phyloP scores from a whole-genome alignment of 768 basidiomycete species.

The Psilocybe sp. region DNA sequence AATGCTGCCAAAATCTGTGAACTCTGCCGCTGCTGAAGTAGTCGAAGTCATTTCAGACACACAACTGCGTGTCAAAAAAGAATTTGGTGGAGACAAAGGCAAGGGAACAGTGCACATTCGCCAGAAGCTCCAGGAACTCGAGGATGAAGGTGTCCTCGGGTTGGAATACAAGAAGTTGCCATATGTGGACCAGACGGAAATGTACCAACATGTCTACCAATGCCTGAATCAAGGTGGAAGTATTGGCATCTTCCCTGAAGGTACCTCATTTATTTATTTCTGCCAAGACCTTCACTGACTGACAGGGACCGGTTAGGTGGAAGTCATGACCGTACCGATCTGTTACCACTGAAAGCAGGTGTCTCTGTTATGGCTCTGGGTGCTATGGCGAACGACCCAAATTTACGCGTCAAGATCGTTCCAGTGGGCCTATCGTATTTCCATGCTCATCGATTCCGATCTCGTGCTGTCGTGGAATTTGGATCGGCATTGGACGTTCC shows the following conservation, averaged over 20 bases:
- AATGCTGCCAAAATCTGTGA: slow-evolving; percentile 77
- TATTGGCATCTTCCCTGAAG: slow-evolving; percentile 99
- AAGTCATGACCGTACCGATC: slow-evolving; percentile 95
- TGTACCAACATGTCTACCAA: slow-evolving; percentile 93
- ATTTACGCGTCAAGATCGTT: slow-evolving; percentile 86
- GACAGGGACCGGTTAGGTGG: slow-evolving; percentile 58
- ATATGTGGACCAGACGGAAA: slow-evolving; percentile 89
- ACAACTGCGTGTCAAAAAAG: slow-evolving; percentile 77
- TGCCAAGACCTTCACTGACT: not conserved
- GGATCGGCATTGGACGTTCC: slow-evolving; percentile 92
- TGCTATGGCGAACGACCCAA: slow-evolving; percentile 91
- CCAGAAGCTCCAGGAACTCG: slow-evolving; percentile 63
- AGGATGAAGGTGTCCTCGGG: slow-evolving; percentile 54
- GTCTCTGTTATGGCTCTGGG: slow-evolving; percentile 98
- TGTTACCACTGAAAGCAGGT: slow-evolving; percentile 95
- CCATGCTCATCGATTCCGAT: slow-evolving; percentile 85
- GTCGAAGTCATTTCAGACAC: slow-evolving; percentile 88
- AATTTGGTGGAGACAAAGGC: slow-evolving; percentile 80
- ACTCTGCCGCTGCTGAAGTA: slow-evolving; percentile 79
- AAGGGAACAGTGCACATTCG: slow-evolving; percentile 66
- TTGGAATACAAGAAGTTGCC: slow-evolving; percentile 82
- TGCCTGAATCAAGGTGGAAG: slow-evolving; percentile 81
- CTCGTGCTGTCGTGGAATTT: slow-evolving; percentile 96
- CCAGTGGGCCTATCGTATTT: slow-evolving; percentile 78
- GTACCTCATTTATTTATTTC: slow-evolving; percentile 35